phyloP scores from a whole-genome alignment of 768 basidiomycete species.

The Leccinellum luteum region DNA sequence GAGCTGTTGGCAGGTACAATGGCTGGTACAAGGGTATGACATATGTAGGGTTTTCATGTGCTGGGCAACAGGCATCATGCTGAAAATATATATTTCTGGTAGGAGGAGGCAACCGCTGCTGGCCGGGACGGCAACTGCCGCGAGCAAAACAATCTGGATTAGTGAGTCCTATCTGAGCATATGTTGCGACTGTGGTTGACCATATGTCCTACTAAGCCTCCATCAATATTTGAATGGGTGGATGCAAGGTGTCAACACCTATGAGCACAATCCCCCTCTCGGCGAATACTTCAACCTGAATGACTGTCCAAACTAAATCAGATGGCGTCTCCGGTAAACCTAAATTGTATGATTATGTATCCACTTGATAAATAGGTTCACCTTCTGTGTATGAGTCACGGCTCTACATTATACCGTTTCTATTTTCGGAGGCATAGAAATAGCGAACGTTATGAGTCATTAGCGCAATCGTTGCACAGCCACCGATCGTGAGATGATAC shows the following conservation, averaged over 20 bases:
- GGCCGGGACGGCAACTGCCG: conserved; percentile 52
- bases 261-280: conserved; percentile 39
- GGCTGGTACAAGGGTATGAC: conserved; percentile 67
- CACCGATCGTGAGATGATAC: conserved; percentile 31
- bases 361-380: background rate
- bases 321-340: background rate
- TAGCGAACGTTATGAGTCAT: background rate
- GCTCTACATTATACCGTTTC: no score
- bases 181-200: background rate
- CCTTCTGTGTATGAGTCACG: no score
- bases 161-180: conserved; percentile 45
- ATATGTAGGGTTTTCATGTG: conserved; percentile 37
- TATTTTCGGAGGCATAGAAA: background rate
- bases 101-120: conserved; percentile 60
- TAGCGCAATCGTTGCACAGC: conserved; percentile 16
- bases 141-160: conserved; percentile 86
- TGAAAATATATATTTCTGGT: conserved; percentile 2
- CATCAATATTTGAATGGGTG: conserved; percentile 74
- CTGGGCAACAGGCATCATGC: background rate
- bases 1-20: conserved; percentile 71
- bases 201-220: conserved; percentile 41
- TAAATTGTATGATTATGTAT: background rate
- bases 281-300: conserved; percentile 70
- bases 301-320: conserved; percentile 24
- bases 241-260: conserved; percentile 57